Conservation (phyloP, 2,329 filamentous ascomycete species). For the Fusarium sp. region DNA sequence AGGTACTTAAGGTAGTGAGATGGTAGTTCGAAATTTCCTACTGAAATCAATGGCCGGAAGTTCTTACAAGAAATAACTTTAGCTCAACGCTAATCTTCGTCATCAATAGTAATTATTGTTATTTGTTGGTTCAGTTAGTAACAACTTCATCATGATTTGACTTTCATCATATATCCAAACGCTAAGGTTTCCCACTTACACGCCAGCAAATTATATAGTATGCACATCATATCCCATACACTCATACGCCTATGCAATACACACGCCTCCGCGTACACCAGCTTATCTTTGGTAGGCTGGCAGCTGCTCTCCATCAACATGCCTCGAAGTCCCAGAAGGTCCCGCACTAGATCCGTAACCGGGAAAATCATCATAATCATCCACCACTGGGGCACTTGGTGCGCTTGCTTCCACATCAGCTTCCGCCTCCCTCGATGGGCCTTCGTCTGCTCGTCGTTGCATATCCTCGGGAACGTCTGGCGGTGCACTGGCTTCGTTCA, state of each 20-base stretch:
- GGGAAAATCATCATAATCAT: slow-evolving; percentile 62
- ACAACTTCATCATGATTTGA: slow-evolving; percentile 25
- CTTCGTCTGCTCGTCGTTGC: slow-evolving; percentile 48
- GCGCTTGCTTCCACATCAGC: slow-evolving; percentile 60
- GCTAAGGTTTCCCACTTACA: slow-evolving; percentile 13
- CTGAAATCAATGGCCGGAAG: not conserved
- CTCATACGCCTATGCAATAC: slow-evolving; percentile 20
- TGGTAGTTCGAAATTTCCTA: not conserved
- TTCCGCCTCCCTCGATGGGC: slow-evolving; percentile 41
- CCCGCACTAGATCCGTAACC: slow-evolving; percentile 42
- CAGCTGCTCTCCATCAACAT: slow-evolving; percentile 46
- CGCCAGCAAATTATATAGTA: slow-evolving; percentile 19
- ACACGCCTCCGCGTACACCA: not conserved
- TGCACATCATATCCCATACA: slow-evolving; percentile 14
- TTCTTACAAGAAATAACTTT: not conserved
- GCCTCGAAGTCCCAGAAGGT: slow-evolving; percentile 32
- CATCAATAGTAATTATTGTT: not conserved
- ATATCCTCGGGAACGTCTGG: slow-evolving; percentile 65
- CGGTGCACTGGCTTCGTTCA: slow-evolving; percentile 71
- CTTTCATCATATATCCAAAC: slow-evolving; percentile 28
- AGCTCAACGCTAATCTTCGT: not conserved
- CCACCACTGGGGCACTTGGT: slow-evolving; percentile 68
- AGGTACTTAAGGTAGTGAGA: not conserved
- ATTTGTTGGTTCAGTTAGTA: slow-evolving; percentile 8
- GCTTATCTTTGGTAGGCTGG: slow-evolving; percentile 53